A percentile compares a stretch with the other conserved stretches of the same genome.
These are phyloP conservation scores for Ceriops zippeliana DNA, from an alignment of 345 rosid species.

Conservation along the genomic window DNA sequence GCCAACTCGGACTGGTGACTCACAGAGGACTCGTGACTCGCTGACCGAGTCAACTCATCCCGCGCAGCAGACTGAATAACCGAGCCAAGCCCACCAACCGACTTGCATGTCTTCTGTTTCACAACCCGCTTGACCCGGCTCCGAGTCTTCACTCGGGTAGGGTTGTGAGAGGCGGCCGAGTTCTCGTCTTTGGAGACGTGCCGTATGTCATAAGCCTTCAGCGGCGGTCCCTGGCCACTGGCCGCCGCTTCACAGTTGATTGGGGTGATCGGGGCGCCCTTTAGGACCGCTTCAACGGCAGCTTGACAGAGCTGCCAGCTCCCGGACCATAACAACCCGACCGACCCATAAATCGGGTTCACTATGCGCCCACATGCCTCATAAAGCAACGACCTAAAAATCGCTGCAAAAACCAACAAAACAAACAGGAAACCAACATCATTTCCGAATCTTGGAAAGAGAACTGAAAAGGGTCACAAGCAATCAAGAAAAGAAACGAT, in stretches of 20 bases:
- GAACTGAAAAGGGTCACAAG: not conserved
- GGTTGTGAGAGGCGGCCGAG: constrained; percentile 39
- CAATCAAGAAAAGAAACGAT: too few species aligned
- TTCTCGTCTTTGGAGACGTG: constrained; percentile 81
- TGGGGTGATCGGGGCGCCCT: constrained; percentile 69
- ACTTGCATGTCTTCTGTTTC: constrained; percentile 30
- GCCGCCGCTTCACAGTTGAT: constrained; percentile 67
- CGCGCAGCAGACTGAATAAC: not conserved
- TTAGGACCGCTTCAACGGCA: constrained; percentile 89
- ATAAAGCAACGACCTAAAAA: constrained; percentile 86
- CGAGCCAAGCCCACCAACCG: not conserved
- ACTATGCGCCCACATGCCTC: constrained; percentile 98
- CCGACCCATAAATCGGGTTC: constrained; percentile 95
- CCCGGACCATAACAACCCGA: constrained; percentile 87
- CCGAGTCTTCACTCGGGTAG: constrained; percentile 43
- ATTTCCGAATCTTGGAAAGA: not conserved
- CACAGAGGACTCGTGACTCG: constrained; percentile 84
- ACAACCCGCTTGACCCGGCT: constrained; percentile 45
- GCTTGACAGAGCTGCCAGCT: constrained; percentile 95
- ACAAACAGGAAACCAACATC: not conserved
- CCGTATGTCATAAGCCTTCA: constrained; percentile 74
- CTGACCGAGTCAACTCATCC: constrained; percentile 46
- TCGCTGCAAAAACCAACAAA: constrained; percentile 39
- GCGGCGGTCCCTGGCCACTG: constrained; percentile 70
- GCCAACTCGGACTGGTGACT: constrained; percentile 83